Evolutionary conservation across 306 rosid genomes (phyloP).

Genomic region (Glycine tomentella): DNA sequence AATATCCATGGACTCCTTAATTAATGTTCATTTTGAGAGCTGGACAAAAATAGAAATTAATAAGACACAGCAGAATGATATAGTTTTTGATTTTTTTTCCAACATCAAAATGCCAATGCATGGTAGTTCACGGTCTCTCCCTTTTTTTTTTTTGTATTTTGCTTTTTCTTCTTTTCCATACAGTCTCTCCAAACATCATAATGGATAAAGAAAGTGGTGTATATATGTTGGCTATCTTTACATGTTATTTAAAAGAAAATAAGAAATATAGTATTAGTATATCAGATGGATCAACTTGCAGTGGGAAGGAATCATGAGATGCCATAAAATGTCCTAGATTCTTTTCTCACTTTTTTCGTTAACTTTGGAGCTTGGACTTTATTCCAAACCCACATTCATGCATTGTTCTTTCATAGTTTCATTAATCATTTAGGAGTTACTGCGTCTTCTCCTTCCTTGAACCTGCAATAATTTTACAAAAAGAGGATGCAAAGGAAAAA

Average conservation of each 20-base stretch:
- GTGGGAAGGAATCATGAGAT: conserved; percentile 46
- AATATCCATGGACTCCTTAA: not conserved
- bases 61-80: conserved; percentile 23
- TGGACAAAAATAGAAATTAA: not conserved
- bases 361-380: conserved; percentile 21
- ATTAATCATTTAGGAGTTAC: conserved; percentile 14
- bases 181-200: conserved; percentile 40
- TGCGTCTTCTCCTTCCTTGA: not conserved
- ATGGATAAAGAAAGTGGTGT: conserved; percentile 41
- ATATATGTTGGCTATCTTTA: conserved; percentile 35
- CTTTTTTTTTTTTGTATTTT: not conserved
- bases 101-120: conserved; percentile 33
- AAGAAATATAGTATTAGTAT: not conserved
- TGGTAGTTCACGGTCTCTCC: not conserved
- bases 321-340: conserved; percentile 5
- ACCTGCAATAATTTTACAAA: not conserved
- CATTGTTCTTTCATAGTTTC: not conserved
- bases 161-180: not conserved
- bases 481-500: not conserved
- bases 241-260: conserved; percentile 26
- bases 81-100: not conserved
- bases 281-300: not conserved
- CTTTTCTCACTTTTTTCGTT: conserved; percentile 26
- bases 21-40: not conserved
- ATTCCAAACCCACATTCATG: conserved; percentile 23